Base-by-base conservation (phyloP, 2,329 filamentous ascomycete genomes). In the Pyrenochaeta sp. region DNA sequence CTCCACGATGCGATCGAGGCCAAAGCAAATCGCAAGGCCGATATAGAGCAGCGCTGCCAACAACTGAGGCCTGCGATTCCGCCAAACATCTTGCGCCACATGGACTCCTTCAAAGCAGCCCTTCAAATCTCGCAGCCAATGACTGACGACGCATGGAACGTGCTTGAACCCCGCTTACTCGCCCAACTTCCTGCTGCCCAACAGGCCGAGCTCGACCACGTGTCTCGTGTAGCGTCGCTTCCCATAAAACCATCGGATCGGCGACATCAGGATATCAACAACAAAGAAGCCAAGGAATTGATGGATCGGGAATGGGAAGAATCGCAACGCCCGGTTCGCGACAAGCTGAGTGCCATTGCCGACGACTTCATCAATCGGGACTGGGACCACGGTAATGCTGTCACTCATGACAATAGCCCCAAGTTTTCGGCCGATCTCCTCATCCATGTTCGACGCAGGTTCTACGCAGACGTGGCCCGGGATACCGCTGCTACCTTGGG, bases 361-460 rank as follows among this genome's bases (percentile, higher is more conserved):
- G 86, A 90, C 52, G 84, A 90, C 32, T 80, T 85, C 47, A 88
- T 91, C 54, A 76, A 76, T 18, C 77, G 83, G 44, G 76, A 74
- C 26, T 93, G 88, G 88, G 76, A 78, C 19, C 77, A 80, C 35
- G 87, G 86, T 29, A 76, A 77, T 24, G 82, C 80, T 44, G 76
- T 92, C 13, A 83, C 79, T 35, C 83, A 79, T 56, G 82, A 86
- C 10, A 86, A 77, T 52, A 81, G 81, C 47, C 78, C 85, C 4
- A 81, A 80, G 35, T 93, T 93, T 68, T 89, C 88, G 4, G 84
- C 82, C 22, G 84, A 89, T 35, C 82, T 90, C 13, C 74, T 94
- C 26, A 72, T 86, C n/a, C 75, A 85, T 62, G 81, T 89, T 39
- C 83, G 85, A 23, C 78, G 79, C 50, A 77, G 77, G n/a, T 91